These are phyloP conservation scores for Penicillium sp. DNA, from an alignment of 2,329 filamentous ascomycete species.

Conservation along the genomic window DNA sequence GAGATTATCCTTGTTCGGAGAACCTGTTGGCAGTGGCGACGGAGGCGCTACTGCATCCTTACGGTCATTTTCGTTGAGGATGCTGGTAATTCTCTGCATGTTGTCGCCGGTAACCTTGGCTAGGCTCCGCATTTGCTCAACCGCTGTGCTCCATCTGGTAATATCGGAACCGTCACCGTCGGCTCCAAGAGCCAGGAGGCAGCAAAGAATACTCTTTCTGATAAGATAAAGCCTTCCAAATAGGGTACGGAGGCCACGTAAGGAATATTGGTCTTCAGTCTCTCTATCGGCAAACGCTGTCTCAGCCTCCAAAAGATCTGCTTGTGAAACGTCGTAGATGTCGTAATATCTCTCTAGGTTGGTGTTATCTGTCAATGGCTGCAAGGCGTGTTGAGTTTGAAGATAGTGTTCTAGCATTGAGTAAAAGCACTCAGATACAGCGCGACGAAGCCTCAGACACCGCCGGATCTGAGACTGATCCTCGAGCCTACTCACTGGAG, in stretches of 20 bases:
- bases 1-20: slow-evolving; percentile 80
- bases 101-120: slow-evolving; percentile 65
- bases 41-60: slow-evolving; percentile 53
- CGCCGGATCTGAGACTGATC: slow-evolving; percentile 78
- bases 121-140: slow-evolving; percentile 73
- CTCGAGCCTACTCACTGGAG: slow-evolving; percentile 90
- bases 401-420: slow-evolving; percentile 74
- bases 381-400: slow-evolving; percentile 70
- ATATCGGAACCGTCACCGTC: slow-evolving; percentile 79
- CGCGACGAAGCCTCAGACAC: slow-evolving; percentile 78
- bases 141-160: slow-evolving; percentile 75
- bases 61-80: slow-evolving; percentile 82
- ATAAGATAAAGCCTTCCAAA: slow-evolving; percentile 80
- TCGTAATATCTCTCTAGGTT: slow-evolving; percentile 93
- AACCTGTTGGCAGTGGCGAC: slow-evolving; percentile 66
- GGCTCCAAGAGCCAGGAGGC: slow-evolving; percentile 84
- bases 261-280: slow-evolving; percentile 76
- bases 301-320: slow-evolving; percentile 73
- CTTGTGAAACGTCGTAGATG: slow-evolving; percentile 78
- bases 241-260: slow-evolving; percentile 79
- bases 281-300: slow-evolving; percentile 67
- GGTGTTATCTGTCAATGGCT: slow-evolving; percentile 74
- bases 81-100: slow-evolving; percentile 68
- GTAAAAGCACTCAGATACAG: slow-evolving; percentile 71
- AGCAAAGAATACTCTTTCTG: slow-evolving; percentile 85